These are phyloP conservation scores for Arabidopsis suecica DNA, from an alignment of 345 rosid genomes.

Conservation along the genomic window DNA sequence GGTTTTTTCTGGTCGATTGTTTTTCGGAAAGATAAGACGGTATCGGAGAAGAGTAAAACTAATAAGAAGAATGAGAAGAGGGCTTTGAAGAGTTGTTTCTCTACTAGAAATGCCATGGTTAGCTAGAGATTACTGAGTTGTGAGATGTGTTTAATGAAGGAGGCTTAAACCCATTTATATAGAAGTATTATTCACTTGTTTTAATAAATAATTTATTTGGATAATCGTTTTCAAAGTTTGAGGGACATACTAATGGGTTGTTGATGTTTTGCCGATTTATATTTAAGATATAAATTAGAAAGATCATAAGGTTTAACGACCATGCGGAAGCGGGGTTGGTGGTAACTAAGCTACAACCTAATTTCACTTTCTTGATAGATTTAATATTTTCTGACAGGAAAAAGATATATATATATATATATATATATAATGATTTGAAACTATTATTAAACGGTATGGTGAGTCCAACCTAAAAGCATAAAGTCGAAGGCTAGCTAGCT, in stretches of 20 bases:
- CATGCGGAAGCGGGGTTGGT: conserved; percentile 34
- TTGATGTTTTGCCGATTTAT: conserved; percentile 12
- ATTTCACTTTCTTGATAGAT: conserved; percentile 28
- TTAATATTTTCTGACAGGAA: not conserved
- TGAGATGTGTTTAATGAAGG: conserved; percentile 26
- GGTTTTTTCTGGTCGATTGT: conserved; percentile 45
- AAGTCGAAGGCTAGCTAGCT: conserved; percentile 28
- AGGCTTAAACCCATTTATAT: conserved; percentile 21
- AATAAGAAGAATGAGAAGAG: conserved; percentile 37
- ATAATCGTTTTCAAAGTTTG: conserved; percentile 2
- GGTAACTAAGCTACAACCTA: conserved; percentile 16
- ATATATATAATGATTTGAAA: not conserved
- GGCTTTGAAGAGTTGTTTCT: conserved; percentile 33
- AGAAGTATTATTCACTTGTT: conserved; percentile 4
- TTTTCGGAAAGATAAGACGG: conserved; percentile 38
- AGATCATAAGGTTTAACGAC: conserved; percentile 16
- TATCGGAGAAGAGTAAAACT: conserved; percentile 40
- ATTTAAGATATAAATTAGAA: conserved; percentile 1
- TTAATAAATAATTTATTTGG: not conserved
- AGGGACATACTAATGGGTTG: conserved; percentile 34
- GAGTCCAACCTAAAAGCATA: conserved; percentile 37
- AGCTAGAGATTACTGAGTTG: conserved; percentile 23
- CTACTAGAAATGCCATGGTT: conserved; percentile 33
- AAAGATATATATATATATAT: not conserved
- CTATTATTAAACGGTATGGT: conserved; percentile 31